phyloP scores from a whole-genome alignment of 2,329 filamentous ascomycete species.

The Tolypocladium nubicola region DNA sequence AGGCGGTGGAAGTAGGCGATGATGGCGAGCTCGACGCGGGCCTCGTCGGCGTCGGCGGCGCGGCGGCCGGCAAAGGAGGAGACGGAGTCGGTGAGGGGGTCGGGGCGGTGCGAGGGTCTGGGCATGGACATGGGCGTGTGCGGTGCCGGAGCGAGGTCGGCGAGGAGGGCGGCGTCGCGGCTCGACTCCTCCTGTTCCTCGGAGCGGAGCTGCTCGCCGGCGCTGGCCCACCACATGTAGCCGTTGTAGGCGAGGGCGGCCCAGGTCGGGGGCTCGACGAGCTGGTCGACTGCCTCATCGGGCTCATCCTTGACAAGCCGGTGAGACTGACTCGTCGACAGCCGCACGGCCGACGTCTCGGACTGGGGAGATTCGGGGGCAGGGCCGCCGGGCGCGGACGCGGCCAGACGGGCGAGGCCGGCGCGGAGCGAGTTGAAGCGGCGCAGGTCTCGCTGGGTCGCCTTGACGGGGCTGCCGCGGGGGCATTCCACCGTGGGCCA shows the following conservation, averaged over 20 bases:
- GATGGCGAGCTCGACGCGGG: conserved; percentile 54
- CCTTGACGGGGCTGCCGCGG: conserved; percentile 57
- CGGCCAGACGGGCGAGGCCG: conserved; percentile 43
- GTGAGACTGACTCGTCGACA: conserved; percentile 15
- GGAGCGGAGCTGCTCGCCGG: conserved; percentile 58
- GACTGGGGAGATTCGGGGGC: conserved; percentile 17
- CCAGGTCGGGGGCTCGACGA: conserved; percentile 57
- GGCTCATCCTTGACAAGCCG: conserved; percentile 23
- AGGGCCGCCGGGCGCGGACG: conserved; percentile 10
- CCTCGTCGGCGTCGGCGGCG: conserved; percentile 28
- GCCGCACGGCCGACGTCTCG: conserved; percentile 13
- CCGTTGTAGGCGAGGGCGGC: conserved; percentile 67
- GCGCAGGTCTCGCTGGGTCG: conserved; percentile 81
- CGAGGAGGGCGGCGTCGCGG: conserved; percentile 44
- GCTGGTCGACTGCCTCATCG: conserved; percentile 40
- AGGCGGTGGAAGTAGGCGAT: conserved; percentile 76
- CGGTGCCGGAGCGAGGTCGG: conserved; percentile 33
- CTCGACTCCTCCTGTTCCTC: conserved; percentile 48
- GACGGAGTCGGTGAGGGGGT: conserved; percentile 31
- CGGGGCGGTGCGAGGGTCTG: conserved; percentile 17
- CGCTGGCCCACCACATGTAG: conserved; percentile 87
- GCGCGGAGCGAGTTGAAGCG: conserved; percentile 62
- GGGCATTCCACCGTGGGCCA: conserved; percentile 70
- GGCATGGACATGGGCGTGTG: conserved; percentile 19
- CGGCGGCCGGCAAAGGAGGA: conserved; percentile 30